Percentiles rank a stretch among this genome's conserved stretches.
Conservation (phyloP, 306 rosid genomes). For the Begonia loranthoides region DNA sequence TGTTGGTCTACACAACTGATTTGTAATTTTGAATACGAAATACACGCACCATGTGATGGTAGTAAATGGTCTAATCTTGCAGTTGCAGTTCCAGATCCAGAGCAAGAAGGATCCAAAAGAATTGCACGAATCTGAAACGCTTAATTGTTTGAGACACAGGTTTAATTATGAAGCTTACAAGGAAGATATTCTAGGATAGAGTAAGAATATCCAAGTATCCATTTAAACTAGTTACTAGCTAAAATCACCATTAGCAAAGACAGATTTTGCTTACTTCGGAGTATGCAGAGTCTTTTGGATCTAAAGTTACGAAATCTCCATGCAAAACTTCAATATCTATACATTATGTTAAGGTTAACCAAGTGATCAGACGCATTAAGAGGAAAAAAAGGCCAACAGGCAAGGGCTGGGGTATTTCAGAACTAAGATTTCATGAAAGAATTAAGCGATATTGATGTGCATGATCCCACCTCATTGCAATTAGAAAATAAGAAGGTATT, state of each 20-base stretch:
- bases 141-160: neutral
- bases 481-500: too few relatives aligned
- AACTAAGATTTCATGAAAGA: too few relatives aligned
- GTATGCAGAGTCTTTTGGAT: conserved; percentile 49
- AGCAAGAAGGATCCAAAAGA: conserved; percentile 91
- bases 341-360: conserved; percentile 34
- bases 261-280: conserved; percentile 44
- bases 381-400: neutral
- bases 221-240: too few relatives aligned
- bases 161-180: too few relatives aligned
- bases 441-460: too few relatives aligned
- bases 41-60: conserved; percentile 68
- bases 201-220: too few relatives aligned
- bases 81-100: conserved; percentile 81
- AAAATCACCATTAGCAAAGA: neutral
- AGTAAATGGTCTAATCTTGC: conserved; percentile 77
- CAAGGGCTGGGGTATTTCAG: too few relatives aligned
- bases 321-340: conserved; percentile 66
- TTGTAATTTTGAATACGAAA: neutral
- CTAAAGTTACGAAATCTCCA: conserved; percentile 60
- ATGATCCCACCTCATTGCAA: too few relatives aligned
- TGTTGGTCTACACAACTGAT: neutral
- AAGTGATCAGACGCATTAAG: neutral
- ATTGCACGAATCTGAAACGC: conserved; percentile 49
- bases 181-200: too few relatives aligned